Evolutionary conservation across 2,329 filamentous ascomycete species (phyloP).

Genomic region (Didymella lethalis): DNA sequence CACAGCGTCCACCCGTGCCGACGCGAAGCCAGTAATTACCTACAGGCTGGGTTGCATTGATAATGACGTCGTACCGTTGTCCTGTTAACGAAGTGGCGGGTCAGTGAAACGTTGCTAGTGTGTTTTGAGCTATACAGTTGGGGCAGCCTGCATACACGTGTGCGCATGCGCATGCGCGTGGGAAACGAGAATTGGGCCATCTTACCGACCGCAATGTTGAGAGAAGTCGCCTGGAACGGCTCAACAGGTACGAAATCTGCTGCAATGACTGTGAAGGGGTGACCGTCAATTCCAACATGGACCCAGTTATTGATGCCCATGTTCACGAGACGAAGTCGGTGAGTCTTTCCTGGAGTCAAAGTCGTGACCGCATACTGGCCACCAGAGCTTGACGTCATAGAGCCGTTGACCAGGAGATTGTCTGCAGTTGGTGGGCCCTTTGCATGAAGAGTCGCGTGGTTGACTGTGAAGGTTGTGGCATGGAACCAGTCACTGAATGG

Average conservation of each 20-base stretch:
- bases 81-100: conserved; percentile 31
- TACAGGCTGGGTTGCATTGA: conserved; percentile 43
- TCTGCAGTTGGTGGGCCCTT: conserved; percentile 56
- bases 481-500: conserved; percentile 52
- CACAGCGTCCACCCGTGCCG: conserved; percentile 47
- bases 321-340: conserved; percentile 57
- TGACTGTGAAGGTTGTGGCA: conserved; percentile 41
- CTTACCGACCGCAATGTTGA: conserved; percentile 50
- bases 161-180: conserved; percentile 14
- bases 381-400: conserved; percentile 54
- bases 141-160: conserved; percentile 16
- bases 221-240: conserved; percentile 49
- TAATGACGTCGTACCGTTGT: conserved; percentile 53
- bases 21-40: conserved; percentile 50
- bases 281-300: conserved; percentile 41
- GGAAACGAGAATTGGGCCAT: conserved; percentile 11
- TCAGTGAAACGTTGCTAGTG: conserved; percentile 32
- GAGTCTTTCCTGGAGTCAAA: conserved; percentile 52
- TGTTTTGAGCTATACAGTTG: conserved; percentile 22
- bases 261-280: conserved; percentile 55
- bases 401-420: conserved; percentile 62
- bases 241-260: conserved; percentile 56
- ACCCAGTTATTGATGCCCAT: conserved; percentile 39
- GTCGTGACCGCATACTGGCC: conserved; percentile 46
- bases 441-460: conserved; percentile 48